Evolutionary conservation across 169 alveolate genomes (phyloP), one percentile per base, ranked within the genome.

Genomic region (Eimeria acervulina): DNA sequence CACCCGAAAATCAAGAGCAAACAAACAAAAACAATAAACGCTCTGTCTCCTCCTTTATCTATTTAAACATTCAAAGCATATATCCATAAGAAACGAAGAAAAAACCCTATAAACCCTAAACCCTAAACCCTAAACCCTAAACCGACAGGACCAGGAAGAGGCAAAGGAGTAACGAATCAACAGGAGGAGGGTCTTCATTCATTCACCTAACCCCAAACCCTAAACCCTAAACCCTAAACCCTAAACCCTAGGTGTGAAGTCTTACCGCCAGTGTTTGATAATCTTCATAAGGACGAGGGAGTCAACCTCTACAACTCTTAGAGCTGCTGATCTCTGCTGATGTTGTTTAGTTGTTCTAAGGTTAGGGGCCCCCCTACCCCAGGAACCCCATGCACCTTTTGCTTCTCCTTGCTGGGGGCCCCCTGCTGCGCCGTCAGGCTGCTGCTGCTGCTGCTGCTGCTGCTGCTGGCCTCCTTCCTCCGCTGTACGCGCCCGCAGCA

Each of bases 251-350:
- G 28, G 76, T 66, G 19, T 23, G 36, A 28, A 5, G 5, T 26
- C 19, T 21, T 36, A 76, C 87, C 87, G 4, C 87, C 99, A 98
- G 92, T 98, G 99, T 81, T 98, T 98, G 26, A 98, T 88, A 21
- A 98, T 98, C 87, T 98, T 98, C 66, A 98, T 87, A 47, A 98
- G 96, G 26, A 96, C 99, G 44, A 95, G 95, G n/a, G 95, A 23
- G 83, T 95, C 96, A 19, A 95, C 87, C 26, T 95, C 96, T 31
- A 95, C 96, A 2, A 95, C 96, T 28, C 95, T 51, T 31, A 95
- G 89, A 26, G 55, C 31, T 10, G 87, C 2, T 3, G 31, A 17
- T 17, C 87, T 3, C 59, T 76, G 87, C 17, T 33, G 87, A 2
- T 10, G 55, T 8, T 17, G 80, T 42, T 76, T 76, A 17, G 33